Evolutionary conservation across 176 grass and related monocot genomes (phyloP).

Genomic region (Saccharum officinarum): DNA sequence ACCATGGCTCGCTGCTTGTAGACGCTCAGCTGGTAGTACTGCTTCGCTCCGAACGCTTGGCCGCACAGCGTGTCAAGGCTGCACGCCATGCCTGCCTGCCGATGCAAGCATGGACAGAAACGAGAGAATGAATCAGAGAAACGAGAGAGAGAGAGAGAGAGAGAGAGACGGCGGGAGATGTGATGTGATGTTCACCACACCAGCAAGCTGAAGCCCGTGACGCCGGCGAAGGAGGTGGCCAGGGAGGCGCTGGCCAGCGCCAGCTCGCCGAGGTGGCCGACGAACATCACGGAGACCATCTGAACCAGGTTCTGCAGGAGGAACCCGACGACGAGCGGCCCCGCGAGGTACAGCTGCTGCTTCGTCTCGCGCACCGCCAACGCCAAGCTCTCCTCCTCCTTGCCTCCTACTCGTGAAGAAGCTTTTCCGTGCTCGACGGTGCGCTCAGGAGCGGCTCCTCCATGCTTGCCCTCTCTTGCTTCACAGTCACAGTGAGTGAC

Average conservation of each 20-base stretch:
- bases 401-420: background rate
- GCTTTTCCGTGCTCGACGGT: background rate
- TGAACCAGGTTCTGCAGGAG: constrained; percentile 13
- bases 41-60: constrained; percentile 43
- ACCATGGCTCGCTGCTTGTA: constrained; percentile 55
- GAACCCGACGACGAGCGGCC: background rate
- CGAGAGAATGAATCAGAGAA: background rate
- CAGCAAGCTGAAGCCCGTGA: background rate
- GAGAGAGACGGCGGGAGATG: background rate
- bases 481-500: background rate
- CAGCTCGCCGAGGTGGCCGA: constrained; percentile 13
- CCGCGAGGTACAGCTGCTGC: constrained; percentile 2
- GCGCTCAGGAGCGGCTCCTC: background rate
- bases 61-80: constrained; percentile 41
- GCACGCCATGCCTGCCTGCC: background rate
- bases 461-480: background rate
- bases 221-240: constrained; percentile 15
- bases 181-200: background rate
- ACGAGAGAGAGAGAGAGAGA: no score
- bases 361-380: background rate
- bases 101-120: background rate
- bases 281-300: constrained; percentile 19
- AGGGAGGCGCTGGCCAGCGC: constrained; percentile 3
- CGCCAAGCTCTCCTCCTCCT: background rate
- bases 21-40: constrained; percentile 40